These are phyloP conservation scores for Fusarium lateritium DNA, from an alignment of 2,329 filamentous ascomycete species.

Conservation along the genomic window DNA sequence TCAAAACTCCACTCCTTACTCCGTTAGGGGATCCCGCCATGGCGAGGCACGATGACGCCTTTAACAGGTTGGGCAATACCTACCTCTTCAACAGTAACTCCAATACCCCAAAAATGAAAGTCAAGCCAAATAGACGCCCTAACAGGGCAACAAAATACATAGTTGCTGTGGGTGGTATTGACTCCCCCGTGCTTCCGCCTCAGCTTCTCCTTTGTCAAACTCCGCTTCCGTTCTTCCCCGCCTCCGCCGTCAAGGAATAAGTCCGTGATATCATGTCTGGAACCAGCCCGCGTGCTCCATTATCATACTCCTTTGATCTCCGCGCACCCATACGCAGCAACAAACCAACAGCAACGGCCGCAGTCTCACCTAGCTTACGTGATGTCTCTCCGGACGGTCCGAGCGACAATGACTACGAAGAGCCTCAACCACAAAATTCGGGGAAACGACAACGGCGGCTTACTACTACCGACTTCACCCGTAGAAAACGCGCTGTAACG, in stretches of 20 bases:
- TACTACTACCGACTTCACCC: conserved; percentile 14
- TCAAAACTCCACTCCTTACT: background rate
- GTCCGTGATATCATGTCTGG: background rate
- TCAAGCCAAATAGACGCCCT: background rate
- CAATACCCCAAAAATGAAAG: background rate
- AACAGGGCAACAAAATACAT: background rate
- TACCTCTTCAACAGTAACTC: background rate
- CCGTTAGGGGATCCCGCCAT: conserved; percentile 5
- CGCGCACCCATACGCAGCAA: background rate
- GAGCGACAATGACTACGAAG: background rate
- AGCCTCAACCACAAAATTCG: background rate
- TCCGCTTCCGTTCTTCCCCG: conserved; percentile 6
- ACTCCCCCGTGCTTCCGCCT: background rate
- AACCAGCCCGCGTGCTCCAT: background rate
- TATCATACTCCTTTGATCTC: conserved; percentile 9
- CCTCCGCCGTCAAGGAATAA: conserved; percentile 4
- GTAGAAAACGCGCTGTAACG: conserved; percentile 25
- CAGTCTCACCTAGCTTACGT: background rate
- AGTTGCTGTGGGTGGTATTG: background rate
- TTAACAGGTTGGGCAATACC: background rate
- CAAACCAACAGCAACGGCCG: background rate
- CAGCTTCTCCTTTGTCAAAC: conserved; percentile 1
- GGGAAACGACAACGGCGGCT: background rate
- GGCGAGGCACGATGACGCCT: conserved; percentile 5
- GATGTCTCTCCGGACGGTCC: background rate